Conservation (phyloP, 208 protist genomes). For the Leishmania tarentolae region DNA sequence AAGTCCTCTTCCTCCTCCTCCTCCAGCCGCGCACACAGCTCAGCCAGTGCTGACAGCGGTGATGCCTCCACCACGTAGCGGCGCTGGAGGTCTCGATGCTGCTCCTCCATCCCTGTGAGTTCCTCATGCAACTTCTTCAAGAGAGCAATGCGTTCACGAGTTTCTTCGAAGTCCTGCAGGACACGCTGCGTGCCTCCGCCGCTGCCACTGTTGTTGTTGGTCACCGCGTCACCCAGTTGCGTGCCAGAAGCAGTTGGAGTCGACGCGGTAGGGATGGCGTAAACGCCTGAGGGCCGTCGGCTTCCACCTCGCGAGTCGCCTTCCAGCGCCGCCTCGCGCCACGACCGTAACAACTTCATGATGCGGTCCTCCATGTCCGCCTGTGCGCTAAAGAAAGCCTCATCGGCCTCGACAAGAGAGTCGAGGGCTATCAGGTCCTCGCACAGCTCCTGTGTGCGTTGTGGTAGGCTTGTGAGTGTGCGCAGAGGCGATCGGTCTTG, state of each 20-base stretch:
- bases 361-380: slow-evolving; percentile 17
- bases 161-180: slow-evolving; percentile 15
- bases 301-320: slow-evolving; percentile 8
- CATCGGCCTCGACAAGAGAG: slow-evolving; percentile 17
- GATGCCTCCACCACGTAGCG: slow-evolving; percentile 33
- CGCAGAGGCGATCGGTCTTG: neutral
- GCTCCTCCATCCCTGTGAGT: slow-evolving; percentile 16
- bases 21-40: slow-evolving; percentile 3
- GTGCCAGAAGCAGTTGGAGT: neutral
- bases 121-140: slow-evolving; percentile 21
- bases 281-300: slow-evolving; percentile 16
- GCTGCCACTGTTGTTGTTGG: neutral
- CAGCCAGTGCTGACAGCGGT: slow-evolving; percentile 10
- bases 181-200: slow-evolving; percentile 17
- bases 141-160: slow-evolving; percentile 2
- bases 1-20: slow-evolving; percentile 1
- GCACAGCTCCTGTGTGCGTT: slow-evolving; percentile 7
- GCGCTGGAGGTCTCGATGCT: slow-evolving; percentile 22
- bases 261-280: neutral
- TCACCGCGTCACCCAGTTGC: neutral
- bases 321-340: slow-evolving; percentile 1
- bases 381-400: slow-evolving; percentile 16
- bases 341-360: slow-evolving; percentile 11
- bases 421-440: slow-evolving; percentile 12
- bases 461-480: neutral